Conservation (phyloP, 2,329 filamentous ascomycete genomes). For the Penicillium italicum region DNA sequence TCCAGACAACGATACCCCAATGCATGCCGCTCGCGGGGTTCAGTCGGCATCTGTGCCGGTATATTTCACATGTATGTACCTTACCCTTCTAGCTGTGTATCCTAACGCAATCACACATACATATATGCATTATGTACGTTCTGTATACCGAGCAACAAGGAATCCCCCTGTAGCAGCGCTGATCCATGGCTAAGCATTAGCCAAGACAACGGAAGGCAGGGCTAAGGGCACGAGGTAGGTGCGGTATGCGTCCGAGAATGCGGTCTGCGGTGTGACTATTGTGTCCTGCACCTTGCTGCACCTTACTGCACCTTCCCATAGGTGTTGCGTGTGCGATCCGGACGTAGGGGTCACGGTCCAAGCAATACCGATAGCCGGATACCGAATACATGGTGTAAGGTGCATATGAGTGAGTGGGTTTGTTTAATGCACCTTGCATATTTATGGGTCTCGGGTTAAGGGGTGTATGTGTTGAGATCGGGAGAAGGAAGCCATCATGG, state of each 20-base stretch:
- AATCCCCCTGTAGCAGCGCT: neutral
- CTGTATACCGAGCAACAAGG: neutral
- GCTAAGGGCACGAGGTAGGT: neutral
- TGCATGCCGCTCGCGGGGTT: too few species aligned
- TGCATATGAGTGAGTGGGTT: neutral
- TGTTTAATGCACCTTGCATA: neutral
- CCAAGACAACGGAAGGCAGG: conserved; percentile 1
- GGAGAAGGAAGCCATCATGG: too few species aligned
- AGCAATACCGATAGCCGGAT: neutral
- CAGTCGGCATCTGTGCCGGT: too few species aligned
- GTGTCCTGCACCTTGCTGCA: neutral
- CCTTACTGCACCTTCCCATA: neutral
- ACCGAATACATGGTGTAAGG: neutral
- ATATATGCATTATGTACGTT: neutral
- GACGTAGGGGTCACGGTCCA: neutral
- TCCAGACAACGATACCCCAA: neutral
- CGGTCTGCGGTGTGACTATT: neutral
- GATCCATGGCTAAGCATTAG: conserved; percentile 8
- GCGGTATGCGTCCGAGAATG: neutral
- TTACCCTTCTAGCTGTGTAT: neutral
- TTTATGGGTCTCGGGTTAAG: neutral
- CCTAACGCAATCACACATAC: neutral
- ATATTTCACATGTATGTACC: too few species aligned
- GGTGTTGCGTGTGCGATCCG: neutral
- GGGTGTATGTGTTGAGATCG: neutral